These are phyloP conservation scores for Akanthomyces uredinophilus DNA, from an alignment of 2,329 filamentous ascomycete species.

Conservation along the genomic window DNA sequence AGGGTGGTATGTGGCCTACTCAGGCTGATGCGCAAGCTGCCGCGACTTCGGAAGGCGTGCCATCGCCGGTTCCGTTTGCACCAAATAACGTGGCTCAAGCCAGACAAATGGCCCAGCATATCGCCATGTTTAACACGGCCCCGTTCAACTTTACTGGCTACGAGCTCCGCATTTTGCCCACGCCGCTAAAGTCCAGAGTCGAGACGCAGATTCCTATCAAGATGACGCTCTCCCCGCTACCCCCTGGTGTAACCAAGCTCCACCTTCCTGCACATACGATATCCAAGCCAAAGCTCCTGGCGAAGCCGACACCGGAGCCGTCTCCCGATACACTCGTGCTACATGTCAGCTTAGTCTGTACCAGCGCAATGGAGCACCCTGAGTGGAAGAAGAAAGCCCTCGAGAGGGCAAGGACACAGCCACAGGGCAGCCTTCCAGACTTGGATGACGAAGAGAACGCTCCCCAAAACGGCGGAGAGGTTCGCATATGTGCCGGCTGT, in stretches of 20 bases:
- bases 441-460: conserved; percentile 60
- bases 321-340: conserved; percentile 73
- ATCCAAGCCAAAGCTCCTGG: conserved; percentile 85
- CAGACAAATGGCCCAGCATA: conserved; percentile 28
- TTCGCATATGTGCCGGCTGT: conserved; percentile 87
- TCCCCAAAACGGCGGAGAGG: conserved; percentile 84
- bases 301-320: conserved; percentile 62
- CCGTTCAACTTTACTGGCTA: conserved; percentile 31
- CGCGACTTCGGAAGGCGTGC: conserved; percentile 21
- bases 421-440: conserved; percentile 32
- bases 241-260: conserved; percentile 69
- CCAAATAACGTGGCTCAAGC: conserved; percentile 23
- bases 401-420: conserved; percentile 42
- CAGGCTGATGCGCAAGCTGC: conserved; percentile 24
- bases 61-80: conserved; percentile 23
- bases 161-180: conserved; percentile 58
- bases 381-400: conserved; percentile 64
- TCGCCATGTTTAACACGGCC: conserved; percentile 22
- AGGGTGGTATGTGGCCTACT: conserved; percentile 33
- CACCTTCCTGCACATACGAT: conserved; percentile 88
- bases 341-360: conserved; percentile 79
- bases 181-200: conserved; percentile 78
- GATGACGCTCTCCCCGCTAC: conserved; percentile 71
- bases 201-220: conserved; percentile 94
- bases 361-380: conserved; percentile 79